Evolutionary conservation across 2,329 filamentous ascomycete genomes (phyloP), one percentile per base, ranked within the genome.

Genomic region (Myotisia sp.): DNA sequence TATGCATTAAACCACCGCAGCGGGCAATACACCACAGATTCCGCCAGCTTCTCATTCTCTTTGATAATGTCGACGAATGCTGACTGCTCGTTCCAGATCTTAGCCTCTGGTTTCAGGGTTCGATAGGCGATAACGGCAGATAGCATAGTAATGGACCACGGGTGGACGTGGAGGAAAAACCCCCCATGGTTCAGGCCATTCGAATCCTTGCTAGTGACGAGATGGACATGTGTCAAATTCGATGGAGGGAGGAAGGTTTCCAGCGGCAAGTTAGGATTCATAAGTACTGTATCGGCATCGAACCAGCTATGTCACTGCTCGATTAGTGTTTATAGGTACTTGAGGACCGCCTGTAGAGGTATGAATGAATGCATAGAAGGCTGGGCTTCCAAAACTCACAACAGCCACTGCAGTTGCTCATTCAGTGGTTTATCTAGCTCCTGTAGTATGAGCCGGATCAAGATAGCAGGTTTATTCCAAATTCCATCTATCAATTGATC

Each of bases 391-490:
- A 21, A 12, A 13, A 44, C 48, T 36, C 34, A 51, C 48, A 54
- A 50, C 16, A 56, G 39, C 53, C 53, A 56, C 35, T 54, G 38
- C 7, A 53, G 37, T 13, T 51, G 44, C 20, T 50, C 21, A 6
- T 42, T 41, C 1, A 33, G 40, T 14, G 50, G 48, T 31, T 53
- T 50, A 19, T 42, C 43, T 17, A 55, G 29, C 26, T 56, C 53
- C 12, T 46, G 37, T 5, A 54, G 30, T 5, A 56, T 21, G 9
- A 51, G 13, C 0, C 52, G 50, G 6, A 63, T 47, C 20, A 65
- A 56, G 39, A 62, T 63, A 2, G 58, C 62, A 2, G 54, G 53
- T 36, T 65, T 65, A 30, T 54, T 59, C 61, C 62, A 65, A 4
- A 60, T 49, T 23, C 59, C 55, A 32, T 62, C 58, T 10, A 64